Base-by-base conservation (phyloP, 78 protist genomes). In the Chrysochromulina parva region DNA sequence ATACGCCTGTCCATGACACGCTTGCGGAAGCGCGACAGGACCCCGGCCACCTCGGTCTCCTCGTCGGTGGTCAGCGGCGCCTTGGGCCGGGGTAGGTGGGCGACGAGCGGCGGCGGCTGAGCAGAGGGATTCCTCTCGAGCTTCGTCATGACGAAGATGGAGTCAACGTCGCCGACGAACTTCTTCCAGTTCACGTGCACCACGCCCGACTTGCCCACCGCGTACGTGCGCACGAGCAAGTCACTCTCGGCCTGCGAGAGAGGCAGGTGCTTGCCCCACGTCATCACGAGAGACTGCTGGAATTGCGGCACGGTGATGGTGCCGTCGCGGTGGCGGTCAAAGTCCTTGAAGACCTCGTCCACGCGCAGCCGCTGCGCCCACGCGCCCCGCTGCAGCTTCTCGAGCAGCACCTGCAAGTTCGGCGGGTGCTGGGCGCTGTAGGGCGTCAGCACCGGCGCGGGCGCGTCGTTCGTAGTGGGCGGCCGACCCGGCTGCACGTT, bases 401-500 rank as follows among this genome's bases (percentile, higher is more conserved):
- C 28, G 53, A 76, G 58, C 16, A 76, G 59, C 22, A 4, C 52
- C 20, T 1, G 26, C 26, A 69, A 52, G 38, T 1, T 6, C 38
- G 19, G 13, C 38, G 38, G 73, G 7, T 13, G 10, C 13, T 2
- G 0, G 53, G 78, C 13, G 53, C 5, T 4, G 59, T 1, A 20
- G 85, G 57, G 26, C 47, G 59, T 0, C 59, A 9, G 2, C 59
- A 3, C 0, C 24, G 2, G 28, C 20, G 28, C 26, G 14, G 85
- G 85, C 85, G 2, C 38, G 85, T 76, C 85, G 59, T 38, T 48
- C 38, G 20, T 4, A 24, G 16, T 10, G n/a, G 57, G 60, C 85
- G 85, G 85, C 47, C 85, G 85, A 28, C 85, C 85, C 20, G 85
- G 85, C 57, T 76, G 85, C 20, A 4, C 2, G 52, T 38, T 26